These are phyloP conservation scores for Megacollybia platyphylla DNA, from an alignment of 1,284 basidiomycete species.

Conservation along the genomic window DNA sequence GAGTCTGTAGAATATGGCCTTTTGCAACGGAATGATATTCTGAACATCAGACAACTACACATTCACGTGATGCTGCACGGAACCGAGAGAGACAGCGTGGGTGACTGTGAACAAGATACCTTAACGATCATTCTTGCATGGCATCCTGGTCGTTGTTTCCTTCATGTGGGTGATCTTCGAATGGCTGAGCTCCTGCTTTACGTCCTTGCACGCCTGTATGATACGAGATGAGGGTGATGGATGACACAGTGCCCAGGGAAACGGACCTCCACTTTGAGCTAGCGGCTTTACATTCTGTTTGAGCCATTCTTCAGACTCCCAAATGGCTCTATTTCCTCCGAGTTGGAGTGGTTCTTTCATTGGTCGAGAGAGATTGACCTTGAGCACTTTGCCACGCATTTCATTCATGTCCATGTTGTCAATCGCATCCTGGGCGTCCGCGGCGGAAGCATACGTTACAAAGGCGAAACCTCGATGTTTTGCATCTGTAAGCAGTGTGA, in stretches of 20 bases:
- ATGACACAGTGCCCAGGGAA: slow-evolving; percentile 5
- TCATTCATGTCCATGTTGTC: slow-evolving; percentile 87
- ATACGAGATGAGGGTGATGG: slow-evolving; percentile 6
- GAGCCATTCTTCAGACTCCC: slow-evolving; percentile 82
- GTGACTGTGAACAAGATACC: too few species aligned
- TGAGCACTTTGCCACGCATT: slow-evolving; percentile 57
- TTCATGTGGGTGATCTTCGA: slow-evolving; percentile 12
- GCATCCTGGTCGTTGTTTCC: slow-evolving; percentile 28
- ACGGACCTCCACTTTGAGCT: slow-evolving; percentile 53
- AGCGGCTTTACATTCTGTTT: slow-evolving; percentile 61
- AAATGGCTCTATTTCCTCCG: slow-evolving; percentile 64
- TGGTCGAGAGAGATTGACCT: slow-evolving; percentile 67
- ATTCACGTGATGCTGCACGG: too few species aligned
- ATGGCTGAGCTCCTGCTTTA: slow-evolving; percentile 16
- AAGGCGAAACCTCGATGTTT: slow-evolving; percentile 80
- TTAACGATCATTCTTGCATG: slow-evolving; percentile 43
- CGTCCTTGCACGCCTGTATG: slow-evolving; percentile 44
- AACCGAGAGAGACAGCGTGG: too few species aligned
- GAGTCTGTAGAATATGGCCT: too few species aligned
- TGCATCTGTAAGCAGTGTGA: slow-evolving; percentile 26
- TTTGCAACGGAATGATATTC: too few species aligned
- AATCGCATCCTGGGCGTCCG: slow-evolving; percentile 76
- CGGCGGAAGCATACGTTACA: slow-evolving; percentile 62
- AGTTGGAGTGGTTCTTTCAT: slow-evolving; percentile 54
- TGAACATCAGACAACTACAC: too few species aligned